These are phyloP conservation scores for Xylaria sp. DNA, from an alignment of 2,329 filamentous ascomycete genomes.

Conservation along the genomic window DNA sequence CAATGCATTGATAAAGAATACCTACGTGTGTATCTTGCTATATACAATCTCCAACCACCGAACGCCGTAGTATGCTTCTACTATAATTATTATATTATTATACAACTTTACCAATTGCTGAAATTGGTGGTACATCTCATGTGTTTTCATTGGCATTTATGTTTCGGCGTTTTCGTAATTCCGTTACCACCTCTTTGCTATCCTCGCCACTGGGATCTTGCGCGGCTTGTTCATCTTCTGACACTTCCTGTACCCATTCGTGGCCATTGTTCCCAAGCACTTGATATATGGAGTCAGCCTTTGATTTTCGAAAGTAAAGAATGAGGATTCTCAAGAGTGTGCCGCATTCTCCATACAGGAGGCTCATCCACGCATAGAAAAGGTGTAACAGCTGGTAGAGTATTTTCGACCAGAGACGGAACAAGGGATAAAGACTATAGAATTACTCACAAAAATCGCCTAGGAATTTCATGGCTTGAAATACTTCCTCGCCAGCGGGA, in stretches of 20 bases:
- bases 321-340: not conserved
- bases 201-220: constrained; percentile 37
- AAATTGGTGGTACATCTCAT: constrained; percentile 18
- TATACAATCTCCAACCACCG: constrained; percentile 2
- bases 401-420: not conserved
- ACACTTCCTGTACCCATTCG: constrained; percentile 54
- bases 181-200: constrained; percentile 30
- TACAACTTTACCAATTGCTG: constrained; percentile 12
- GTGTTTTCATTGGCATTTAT: constrained; percentile 25
- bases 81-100: constrained; percentile 5
- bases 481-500: constrained; percentile 87
- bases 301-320: not conserved
- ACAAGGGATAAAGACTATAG: not conserved
- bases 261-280: constrained; percentile 77
- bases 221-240: constrained; percentile 41
- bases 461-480: constrained; percentile 84
- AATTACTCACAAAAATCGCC: constrained; percentile 69
- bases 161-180: constrained; percentile 41
- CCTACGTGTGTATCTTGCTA: not conserved
- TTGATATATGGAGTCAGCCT: constrained; percentile 20
- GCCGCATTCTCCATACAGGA: not conserved
- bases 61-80: constrained; percentile 29
- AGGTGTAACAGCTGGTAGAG: not conserved
- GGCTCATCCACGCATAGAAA: not conserved
- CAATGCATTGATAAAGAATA: not conserved